Conservation (phyloP, 2,329 filamentous ascomycete genomes). For the Triangularia verruculosa region DNA sequence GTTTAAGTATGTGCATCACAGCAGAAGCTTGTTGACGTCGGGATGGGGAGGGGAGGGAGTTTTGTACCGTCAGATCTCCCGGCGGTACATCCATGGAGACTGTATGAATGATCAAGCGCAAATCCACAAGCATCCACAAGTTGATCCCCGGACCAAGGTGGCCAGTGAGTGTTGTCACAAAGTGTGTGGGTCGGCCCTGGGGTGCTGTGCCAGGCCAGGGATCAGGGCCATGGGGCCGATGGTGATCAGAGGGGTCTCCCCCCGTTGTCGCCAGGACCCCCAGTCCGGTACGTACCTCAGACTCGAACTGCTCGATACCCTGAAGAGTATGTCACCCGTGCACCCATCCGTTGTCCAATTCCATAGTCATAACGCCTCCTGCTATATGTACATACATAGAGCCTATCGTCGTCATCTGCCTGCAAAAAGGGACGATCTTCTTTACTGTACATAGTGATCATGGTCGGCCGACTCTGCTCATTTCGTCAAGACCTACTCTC, state of each 20-base stretch:
- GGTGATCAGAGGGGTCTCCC: conserved; percentile 30
- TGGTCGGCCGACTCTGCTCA: neutral
- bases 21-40: conserved; percentile 40
- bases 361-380: conserved; percentile 39
- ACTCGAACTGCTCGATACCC: conserved; percentile 14
- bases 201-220: conserved; percentile 39
- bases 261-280: conserved; percentile 20
- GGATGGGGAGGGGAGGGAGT: conserved; percentile 35
- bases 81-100: conserved; percentile 33
- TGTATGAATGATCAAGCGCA: conserved; percentile 49
- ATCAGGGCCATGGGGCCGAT: conserved; percentile 34
- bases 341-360: conserved; percentile 27
- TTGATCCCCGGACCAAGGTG: conserved; percentile 43
- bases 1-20: conserved; percentile 42
- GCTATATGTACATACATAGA: conserved; percentile 34
- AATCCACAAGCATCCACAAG: conserved; percentile 41
- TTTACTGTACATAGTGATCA: neutral
- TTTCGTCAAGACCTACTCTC: neutral
- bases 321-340: conserved; percentile 31
- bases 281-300: conserved; percentile 10
- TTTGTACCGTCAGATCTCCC: conserved; percentile 45
- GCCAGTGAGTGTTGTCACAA: conserved; percentile 51
- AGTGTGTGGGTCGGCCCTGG: conserved; percentile 48
- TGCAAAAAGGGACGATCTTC: no score
- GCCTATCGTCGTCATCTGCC: conserved; percentile 27